Conservation (phyloP, 202 grass and related monocot genomes). For the Zizania palustris region DNA sequence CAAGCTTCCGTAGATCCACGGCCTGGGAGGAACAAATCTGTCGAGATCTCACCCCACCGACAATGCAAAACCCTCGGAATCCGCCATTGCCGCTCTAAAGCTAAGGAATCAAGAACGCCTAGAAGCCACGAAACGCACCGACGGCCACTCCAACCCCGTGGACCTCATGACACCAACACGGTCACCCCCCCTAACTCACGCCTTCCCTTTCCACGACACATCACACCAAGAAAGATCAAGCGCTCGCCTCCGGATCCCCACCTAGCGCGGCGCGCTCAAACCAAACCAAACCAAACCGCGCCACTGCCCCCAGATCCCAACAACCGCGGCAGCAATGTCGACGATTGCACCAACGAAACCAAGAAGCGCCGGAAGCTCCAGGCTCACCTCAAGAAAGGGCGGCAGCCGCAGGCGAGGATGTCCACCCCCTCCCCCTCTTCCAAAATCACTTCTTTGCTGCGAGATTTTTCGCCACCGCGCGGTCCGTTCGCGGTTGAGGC, state of each 20-base stretch:
- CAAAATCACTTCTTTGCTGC: too few relatives aligned
- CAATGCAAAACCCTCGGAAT: constrained; percentile 11
- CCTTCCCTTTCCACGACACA: background rate
- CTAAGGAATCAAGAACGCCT: background rate
- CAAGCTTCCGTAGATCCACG: background rate
- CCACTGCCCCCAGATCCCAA: too few relatives aligned
- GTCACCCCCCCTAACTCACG: background rate
- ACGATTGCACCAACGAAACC: too few relatives aligned
- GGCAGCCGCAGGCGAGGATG: too few relatives aligned
- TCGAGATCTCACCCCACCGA: constrained; percentile 27
- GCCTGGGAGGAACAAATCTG: background rate
- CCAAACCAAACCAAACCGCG: too few relatives aligned
- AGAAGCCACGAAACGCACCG: constrained; percentile 7
- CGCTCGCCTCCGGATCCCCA: background rate
- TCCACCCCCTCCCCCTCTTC: too few relatives aligned
- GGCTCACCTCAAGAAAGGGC: too few relatives aligned
- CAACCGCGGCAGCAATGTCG: too few relatives aligned
- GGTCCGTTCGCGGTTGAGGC: too few relatives aligned
- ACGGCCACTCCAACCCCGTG: background rate
- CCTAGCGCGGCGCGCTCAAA: too few relatives aligned
- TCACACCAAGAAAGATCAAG: constrained; percentile 6
- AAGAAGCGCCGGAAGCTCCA: too few relatives aligned
- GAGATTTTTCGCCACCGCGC: too few relatives aligned
- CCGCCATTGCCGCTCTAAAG: background rate
- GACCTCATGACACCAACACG: background rate